A percentile compares a stretch with the other conserved stretches of the same genome.
Evolutionary conservation across 2,329 filamentous ascomycete genomes (phyloP).

Genomic region (Metarhizium sp.): DNA sequence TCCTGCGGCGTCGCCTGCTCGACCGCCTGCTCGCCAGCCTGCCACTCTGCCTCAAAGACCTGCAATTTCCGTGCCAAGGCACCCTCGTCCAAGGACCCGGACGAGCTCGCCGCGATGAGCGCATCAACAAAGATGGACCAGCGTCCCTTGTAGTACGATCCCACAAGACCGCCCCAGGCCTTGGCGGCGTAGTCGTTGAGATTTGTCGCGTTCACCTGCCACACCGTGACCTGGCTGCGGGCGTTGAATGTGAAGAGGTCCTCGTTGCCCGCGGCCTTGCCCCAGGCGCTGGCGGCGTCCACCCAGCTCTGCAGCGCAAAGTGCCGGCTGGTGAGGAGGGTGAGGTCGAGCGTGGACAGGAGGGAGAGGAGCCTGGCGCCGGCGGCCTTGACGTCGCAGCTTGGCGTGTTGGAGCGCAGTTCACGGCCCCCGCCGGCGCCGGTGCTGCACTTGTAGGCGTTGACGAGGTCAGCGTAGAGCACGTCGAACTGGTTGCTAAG

Average conservation of each 20-base stretch:
- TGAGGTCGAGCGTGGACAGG: constrained; percentile 27
- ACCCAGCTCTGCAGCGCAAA: constrained; percentile 35
- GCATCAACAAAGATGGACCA: constrained; percentile 37
- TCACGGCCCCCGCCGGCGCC: constrained; percentile 8
- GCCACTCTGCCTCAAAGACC: constrained; percentile 4
- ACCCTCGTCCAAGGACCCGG: not conserved
- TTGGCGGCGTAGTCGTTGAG: constrained; percentile 41
- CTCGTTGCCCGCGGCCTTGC: constrained; percentile 17
- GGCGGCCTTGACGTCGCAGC: constrained; percentile 1
- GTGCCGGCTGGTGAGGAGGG: constrained; percentile 30
- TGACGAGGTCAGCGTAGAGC: constrained; percentile 26
- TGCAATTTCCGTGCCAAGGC: constrained; percentile 1
- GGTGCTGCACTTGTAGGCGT: constrained; percentile 16
- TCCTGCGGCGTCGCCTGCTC: not conserved
- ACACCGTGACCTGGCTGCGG: constrained; percentile 40
- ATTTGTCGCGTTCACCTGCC: constrained; percentile 22
- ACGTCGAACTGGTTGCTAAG: constrained; percentile 35
- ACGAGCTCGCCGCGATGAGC: constrained; percentile 12
- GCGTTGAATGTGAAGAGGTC: constrained; percentile 35
- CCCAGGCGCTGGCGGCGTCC: constrained; percentile 20
- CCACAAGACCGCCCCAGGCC: constrained; percentile 36
- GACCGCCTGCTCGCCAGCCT: not conserved
- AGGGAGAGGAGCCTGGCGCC: constrained; percentile 23
- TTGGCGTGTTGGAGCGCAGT: constrained; percentile 12
- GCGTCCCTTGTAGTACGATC: constrained; percentile 33